Evolutionary conservation across 2,329 filamentous ascomycete genomes (phyloP), one percentile per base, ranked within the genome.

Genomic region (Graphiopsis chlorocephala): DNA sequence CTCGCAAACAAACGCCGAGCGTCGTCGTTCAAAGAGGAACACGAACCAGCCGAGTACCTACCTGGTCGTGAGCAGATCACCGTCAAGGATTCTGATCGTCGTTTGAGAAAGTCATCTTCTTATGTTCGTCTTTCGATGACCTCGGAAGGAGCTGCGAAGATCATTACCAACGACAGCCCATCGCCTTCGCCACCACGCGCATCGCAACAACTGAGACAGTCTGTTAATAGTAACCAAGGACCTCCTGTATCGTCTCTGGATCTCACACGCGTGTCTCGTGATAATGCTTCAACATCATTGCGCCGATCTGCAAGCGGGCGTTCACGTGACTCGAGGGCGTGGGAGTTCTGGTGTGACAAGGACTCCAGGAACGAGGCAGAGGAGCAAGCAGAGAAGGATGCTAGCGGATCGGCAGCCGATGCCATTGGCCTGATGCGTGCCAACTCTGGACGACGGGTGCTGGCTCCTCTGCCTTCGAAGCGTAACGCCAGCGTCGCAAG

Each of bases 321-420:
- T 64, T 97, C 93, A 64, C 88, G 92, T 63, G 91, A 97, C 76
- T 91, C 93, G 20, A 88, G 93, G 59, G 91, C 90, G 7, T 97
- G 94, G 94, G 92, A 96, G 73, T 92, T 92, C 64, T 93, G 91
- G 79, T 94, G 92, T 72, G 92, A 96, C 74, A 88, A 89, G 8
- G 91, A 95, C 69, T 82, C 86, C 60, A 88, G 90, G 50, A 91
- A 92, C 72, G 90, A 92, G 69, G 80, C 97, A 63, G 93, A 89
- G 25, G 86, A 86, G n/a, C 90, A 92, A 69, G 90, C 91, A 11
- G 90, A 94, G 78, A 88, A 91, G 70, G 92, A 96, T 73, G 86
- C 86, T 8, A 91, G 85, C 69, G 92, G 91, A 25, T 93, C 90
- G 48, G 92, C 91, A 62, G 86, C 90, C 66, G 90, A 90, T 35